A percentile compares a stretch with the other conserved stretches of the same genome.
Evolutionary conservation across 371 early-diverging fungal species (phyloP).

Genomic region (Neoconidiobolus thromboides): DNA sequence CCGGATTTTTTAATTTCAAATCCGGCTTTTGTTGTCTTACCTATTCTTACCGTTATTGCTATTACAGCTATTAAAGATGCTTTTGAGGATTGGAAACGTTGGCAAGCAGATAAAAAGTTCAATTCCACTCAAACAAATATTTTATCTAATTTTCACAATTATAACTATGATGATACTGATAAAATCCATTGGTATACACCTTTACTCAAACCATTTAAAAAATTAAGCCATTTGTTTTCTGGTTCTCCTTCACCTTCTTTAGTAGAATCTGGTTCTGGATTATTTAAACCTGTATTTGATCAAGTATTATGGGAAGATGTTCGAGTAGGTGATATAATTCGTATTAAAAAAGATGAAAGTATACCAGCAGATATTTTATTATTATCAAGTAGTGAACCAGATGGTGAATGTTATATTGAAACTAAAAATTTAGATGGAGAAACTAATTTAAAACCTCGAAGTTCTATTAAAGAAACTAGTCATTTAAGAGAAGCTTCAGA

Average conservation of each 20-base stretch:
- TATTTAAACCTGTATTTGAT: slow-evolving; percentile 13
- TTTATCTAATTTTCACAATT: slow-evolving; percentile 52
- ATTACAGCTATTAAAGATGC: slow-evolving; percentile 91
- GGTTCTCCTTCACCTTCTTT: neutral
- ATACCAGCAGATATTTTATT: slow-evolving; percentile 86
- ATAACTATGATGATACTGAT: slow-evolving; percentile 18
- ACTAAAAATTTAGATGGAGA: slow-evolving; percentile 91
- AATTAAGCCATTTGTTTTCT: neutral
- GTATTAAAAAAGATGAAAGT: slow-evolving; percentile 64
- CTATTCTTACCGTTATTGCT: slow-evolving; percentile 68
- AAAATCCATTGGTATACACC: neutral
- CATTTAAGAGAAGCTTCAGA: slow-evolving; percentile 40
- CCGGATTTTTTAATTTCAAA: slow-evolving; percentile 55
- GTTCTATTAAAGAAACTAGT: slow-evolving; percentile 34
- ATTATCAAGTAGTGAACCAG: slow-evolving; percentile 72
- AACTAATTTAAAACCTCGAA: slow-evolving; percentile 34
- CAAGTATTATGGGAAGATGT: slow-evolving; percentile 43
- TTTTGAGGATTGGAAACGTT: slow-evolving; percentile 89
- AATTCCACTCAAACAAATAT: slow-evolving; percentile 58
- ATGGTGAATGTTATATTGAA: slow-evolving; percentile 83
- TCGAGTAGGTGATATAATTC: slow-evolving; percentile 77
- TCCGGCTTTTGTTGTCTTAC: slow-evolving; percentile 60
- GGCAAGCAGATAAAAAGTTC: slow-evolving; percentile 66
- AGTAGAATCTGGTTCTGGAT: neutral
- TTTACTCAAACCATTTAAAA: neutral